Evolutionary conservation across 2,329 filamentous ascomycete genomes (phyloP).

Genomic region (Curvularia lunata): DNA sequence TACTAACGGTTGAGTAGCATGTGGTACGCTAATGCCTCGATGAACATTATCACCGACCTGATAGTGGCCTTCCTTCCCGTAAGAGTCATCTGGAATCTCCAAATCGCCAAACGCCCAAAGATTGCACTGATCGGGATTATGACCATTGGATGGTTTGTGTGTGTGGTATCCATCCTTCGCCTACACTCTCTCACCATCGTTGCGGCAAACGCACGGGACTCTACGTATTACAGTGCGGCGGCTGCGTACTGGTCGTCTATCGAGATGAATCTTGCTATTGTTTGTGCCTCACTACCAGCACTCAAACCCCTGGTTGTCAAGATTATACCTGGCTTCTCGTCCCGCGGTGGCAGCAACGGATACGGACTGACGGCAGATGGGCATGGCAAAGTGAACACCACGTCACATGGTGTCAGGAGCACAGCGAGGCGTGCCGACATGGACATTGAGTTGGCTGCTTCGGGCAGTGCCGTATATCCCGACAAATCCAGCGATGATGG

Average conservation of each 20-base stretch:
- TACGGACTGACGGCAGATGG: slow-evolving; percentile 14
- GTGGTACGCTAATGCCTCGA: slow-evolving; percentile 30
- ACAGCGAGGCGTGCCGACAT: slow-evolving; percentile 11
- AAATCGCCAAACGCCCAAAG: slow-evolving; percentile 32
- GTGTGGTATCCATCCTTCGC: slow-evolving; percentile 40
- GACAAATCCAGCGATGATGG: slow-evolving; percentile 14
- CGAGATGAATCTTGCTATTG: slow-evolving; percentile 42
- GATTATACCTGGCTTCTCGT: slow-evolving; percentile 31
- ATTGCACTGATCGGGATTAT: slow-evolving; percentile 31
- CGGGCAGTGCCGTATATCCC: background rate
- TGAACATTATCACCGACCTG: slow-evolving; percentile 37
- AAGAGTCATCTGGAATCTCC: slow-evolving; percentile 32
- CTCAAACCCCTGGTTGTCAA: slow-evolving; percentile 38
- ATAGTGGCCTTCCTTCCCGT: slow-evolving; percentile 35
- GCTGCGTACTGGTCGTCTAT: slow-evolving; percentile 40
- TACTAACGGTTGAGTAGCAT: slow-evolving; percentile 15
- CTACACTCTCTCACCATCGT: slow-evolving; percentile 29
- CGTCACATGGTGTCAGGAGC: slow-evolving; percentile 1
- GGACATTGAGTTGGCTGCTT: slow-evolving; percentile 19
- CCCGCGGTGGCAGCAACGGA: slow-evolving; percentile 15
- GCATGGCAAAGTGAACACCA: background rate
- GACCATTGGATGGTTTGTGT: slow-evolving; percentile 44
- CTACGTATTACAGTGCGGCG: slow-evolving; percentile 30
- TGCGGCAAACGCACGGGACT: slow-evolving; percentile 24
- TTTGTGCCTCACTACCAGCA: slow-evolving; percentile 42